Percentiles rank a stretch among this genome's conserved stretches.
phyloP scores from a whole-genome alignment of 2,329 filamentous ascomycete genomes.

The Fusarium cicatricum region DNA sequence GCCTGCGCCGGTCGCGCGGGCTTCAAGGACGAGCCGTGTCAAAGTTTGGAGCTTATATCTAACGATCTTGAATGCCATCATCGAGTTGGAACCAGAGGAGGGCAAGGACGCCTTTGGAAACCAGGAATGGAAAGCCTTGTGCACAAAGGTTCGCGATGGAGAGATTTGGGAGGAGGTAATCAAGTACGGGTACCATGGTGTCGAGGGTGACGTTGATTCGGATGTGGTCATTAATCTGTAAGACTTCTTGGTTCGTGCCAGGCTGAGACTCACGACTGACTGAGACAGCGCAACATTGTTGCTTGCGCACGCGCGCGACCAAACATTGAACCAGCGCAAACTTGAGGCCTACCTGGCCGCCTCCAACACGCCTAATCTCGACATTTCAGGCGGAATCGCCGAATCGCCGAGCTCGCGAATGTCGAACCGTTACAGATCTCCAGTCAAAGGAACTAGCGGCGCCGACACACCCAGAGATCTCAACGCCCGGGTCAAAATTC shows the following conservation, averaged over 20 bases:
- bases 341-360: slow-evolving; percentile 90
- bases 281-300: slow-evolving; percentile 79
- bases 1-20: slow-evolving; percentile 78
- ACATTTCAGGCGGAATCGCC: slow-evolving; percentile 72
- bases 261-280: slow-evolving; percentile 30
- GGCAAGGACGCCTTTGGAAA: slow-evolving; percentile 89
- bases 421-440: slow-evolving; percentile 53
- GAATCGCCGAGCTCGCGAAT: slow-evolving; percentile 50
- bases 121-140: slow-evolving; percentile 83
- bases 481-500: slow-evolving; percentile 84
- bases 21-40: slow-evolving; percentile 82
- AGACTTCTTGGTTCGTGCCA: slow-evolving; percentile 44
- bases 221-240: slow-evolving; percentile 93
- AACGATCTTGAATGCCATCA: slow-evolving; percentile 88
- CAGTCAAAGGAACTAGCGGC: slow-evolving; percentile 63
- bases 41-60: slow-evolving; percentile 99
- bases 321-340: slow-evolving; percentile 83
- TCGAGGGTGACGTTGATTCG: slow-evolving; percentile 89
- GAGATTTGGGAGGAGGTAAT: slow-evolving; percentile 96
- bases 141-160: slow-evolving; percentile 85
- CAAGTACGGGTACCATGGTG: slow-evolving; percentile 83
- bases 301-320: slow-evolving; percentile 86
- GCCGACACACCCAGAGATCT: slow-evolving; percentile 86
- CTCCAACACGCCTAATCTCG: slow-evolving; percentile 75
- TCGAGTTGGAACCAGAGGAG: slow-evolving; percentile 89